These are phyloP conservation scores for Rhizoclosmatium hyalinum DNA, from an alignment of 371 early-diverging fungal genomes.

Conservation along the genomic window DNA sequence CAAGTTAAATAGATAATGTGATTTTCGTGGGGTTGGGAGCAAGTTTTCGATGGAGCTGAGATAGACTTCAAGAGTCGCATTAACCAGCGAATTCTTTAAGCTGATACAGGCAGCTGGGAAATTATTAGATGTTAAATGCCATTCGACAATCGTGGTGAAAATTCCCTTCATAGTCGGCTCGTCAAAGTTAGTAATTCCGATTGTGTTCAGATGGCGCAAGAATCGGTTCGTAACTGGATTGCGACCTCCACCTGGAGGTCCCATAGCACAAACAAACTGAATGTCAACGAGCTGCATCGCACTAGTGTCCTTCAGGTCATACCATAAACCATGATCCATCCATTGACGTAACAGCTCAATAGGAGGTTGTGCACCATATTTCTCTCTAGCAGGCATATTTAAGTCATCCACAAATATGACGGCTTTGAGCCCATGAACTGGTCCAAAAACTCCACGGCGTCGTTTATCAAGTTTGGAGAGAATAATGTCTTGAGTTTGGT, in stretches of 20 bases:
- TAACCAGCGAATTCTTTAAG: conserved; percentile 47
- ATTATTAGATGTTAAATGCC: conserved; percentile 57
- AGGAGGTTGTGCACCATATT: conserved; percentile 67
- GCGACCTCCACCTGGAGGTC: conserved; percentile 65
- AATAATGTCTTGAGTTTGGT: conserved; percentile 64
- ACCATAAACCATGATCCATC: conserved; percentile 62
- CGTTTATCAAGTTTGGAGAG: conserved; percentile 62
- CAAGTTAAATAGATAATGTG: conserved; percentile 65
- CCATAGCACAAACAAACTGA: conserved; percentile 67
- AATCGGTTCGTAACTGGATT: conserved; percentile 62
- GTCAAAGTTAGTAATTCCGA: conserved; percentile 60
- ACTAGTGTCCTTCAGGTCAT: conserved; percentile 58
- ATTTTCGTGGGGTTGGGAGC: conserved; percentile 61
- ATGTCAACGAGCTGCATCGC: conserved; percentile 61
- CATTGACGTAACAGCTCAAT: conserved; percentile 63
- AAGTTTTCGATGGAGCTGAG: conserved; percentile 52
- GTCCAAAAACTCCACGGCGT: conserved; percentile 60
- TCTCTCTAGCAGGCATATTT: conserved; percentile 68
- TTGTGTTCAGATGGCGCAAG: conserved; percentile 59
- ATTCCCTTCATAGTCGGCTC: conserved; percentile 60
- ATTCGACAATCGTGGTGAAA: conserved; percentile 61
- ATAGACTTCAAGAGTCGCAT: conserved; percentile 58
- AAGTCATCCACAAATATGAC: conserved; percentile 68
- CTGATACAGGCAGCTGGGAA: conserved; percentile 45
- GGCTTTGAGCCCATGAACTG: conserved; percentile 54